Conservation (phyloP, 2,329 filamentous ascomycete species). For the Rutstroemia sp. region DNA sequence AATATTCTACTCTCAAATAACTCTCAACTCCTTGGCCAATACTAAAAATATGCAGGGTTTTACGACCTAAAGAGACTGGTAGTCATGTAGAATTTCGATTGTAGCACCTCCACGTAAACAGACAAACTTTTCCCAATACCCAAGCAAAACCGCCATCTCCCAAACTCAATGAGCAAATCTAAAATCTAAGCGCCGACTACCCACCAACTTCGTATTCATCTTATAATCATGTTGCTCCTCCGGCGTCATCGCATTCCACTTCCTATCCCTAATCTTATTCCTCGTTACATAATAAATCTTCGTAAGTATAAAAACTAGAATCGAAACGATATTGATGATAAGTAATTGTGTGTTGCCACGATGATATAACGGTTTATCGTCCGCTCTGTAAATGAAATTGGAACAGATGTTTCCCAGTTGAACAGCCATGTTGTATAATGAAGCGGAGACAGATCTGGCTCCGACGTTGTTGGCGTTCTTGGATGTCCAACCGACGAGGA, state of each 20-base stretch:
- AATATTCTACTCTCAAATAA: too few species aligned
- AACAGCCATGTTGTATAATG: conserved; percentile 46
- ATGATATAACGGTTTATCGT: conserved; percentile 48
- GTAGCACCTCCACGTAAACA: too few species aligned
- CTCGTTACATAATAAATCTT: conserved; percentile 41
- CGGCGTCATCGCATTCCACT: conserved; percentile 38
- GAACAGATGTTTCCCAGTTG: conserved; percentile 36
- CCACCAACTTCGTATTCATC: conserved; percentile 30
- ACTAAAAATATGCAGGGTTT: too few species aligned
- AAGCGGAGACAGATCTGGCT: conserved; percentile 53
- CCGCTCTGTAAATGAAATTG: conserved; percentile 41
- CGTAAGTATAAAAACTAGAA: conserved; percentile 41
- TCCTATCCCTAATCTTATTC: conserved; percentile 35
- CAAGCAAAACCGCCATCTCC: not conserved
- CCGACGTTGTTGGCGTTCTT: conserved; percentile 57
- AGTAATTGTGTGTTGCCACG: conserved; percentile 51
- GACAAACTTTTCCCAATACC: not conserved
- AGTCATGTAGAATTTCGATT: too few species aligned
- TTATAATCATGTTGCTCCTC: conserved; percentile 34
- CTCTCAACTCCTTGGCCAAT: too few species aligned
- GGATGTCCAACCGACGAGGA: conserved; percentile 36
- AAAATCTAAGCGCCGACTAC: conserved; percentile 34
- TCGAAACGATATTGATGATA: conserved; percentile 38
- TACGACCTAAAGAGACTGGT: too few species aligned
- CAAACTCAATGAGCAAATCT: conserved; percentile 29